Evolutionary conservation across 2,329 filamentous ascomycete genomes (phyloP).

Genomic region (Fusarium anguioides): DNA sequence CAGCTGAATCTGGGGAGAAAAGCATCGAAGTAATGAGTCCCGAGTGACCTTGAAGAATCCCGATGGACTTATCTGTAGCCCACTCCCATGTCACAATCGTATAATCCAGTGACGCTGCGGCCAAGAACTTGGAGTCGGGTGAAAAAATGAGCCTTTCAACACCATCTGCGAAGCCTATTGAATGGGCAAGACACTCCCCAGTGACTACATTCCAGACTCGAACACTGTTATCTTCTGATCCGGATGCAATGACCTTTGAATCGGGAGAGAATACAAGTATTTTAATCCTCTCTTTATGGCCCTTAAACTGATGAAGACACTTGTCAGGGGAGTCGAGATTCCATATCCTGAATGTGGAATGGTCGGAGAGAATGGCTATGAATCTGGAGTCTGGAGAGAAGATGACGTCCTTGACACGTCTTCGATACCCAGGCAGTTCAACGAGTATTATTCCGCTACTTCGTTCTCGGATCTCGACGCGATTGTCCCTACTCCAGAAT

Average conservation of each 20-base stretch:
- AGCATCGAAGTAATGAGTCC: not conserved
- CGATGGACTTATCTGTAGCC: not conserved
- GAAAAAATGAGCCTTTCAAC: not conserved
- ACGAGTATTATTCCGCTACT: not conserved
- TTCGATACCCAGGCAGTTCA: not conserved
- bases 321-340: not conserved
- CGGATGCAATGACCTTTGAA: not conserved
- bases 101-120: not conserved
- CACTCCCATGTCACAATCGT: not conserved
- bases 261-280: not conserved
- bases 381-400: not conserved
- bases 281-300: not conserved
- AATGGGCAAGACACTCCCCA: not conserved
- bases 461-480: not conserved
- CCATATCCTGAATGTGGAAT: not conserved
- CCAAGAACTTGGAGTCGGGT: not conserved
- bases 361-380: not conserved
- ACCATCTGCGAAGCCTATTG: not conserved
- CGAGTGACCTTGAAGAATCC: not conserved
- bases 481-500: not conserved
- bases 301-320: not conserved
- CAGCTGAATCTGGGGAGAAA: not conserved
- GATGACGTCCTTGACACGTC: not conserved
- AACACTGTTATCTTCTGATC: not conserved
- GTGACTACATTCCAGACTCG: not conserved